Conservation (phyloP, 306 rosid species). For the Rubus idaeus region DNA sequence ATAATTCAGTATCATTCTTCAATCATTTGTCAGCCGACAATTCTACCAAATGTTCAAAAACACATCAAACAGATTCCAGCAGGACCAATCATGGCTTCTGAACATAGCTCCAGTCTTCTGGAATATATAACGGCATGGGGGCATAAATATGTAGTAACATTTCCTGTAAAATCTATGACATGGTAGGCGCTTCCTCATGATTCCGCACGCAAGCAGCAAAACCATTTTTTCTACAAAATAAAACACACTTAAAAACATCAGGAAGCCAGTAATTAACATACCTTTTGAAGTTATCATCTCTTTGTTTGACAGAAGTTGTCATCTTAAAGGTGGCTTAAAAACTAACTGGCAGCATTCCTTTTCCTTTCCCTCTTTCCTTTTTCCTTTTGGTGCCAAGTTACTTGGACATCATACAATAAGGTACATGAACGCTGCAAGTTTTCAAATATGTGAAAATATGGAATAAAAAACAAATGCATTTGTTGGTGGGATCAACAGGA, state of each 20-base stretch:
- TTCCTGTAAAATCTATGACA: conserved; percentile 15
- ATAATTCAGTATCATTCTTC: conserved; percentile 22
- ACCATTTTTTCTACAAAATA: conserved; percentile 74
- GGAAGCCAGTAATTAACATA: not conserved
- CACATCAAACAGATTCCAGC: conserved; percentile 41
- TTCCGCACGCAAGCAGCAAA: conserved; percentile 67
- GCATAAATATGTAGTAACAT: conserved; percentile 18
- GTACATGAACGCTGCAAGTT: not conserved
- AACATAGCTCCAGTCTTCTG: conserved; percentile 54
- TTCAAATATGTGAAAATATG: not conserved
- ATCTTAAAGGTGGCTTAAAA: not conserved
- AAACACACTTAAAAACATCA: conserved; percentile 8
- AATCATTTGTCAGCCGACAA: conserved; percentile 15
- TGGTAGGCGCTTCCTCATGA: conserved; percentile 40
- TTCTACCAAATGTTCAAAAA: conserved; percentile 24
- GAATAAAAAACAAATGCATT: not conserved
- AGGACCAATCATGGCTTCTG: conserved; percentile 52
- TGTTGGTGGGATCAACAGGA: not conserved
- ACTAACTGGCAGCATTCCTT: not conserved
- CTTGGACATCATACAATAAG: conserved; percentile 6
- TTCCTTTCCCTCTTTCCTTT: not conserved
- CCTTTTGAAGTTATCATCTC: not conserved
- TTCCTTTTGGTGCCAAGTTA: not conserved
- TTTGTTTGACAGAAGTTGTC: not conserved
- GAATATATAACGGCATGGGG: conserved; percentile 32